Evolutionary conservation across 1,139 yeast species (phyloP), one percentile per base, ranked within the genome.

Genomic region (Blastobotrys indianensis): DNA sequence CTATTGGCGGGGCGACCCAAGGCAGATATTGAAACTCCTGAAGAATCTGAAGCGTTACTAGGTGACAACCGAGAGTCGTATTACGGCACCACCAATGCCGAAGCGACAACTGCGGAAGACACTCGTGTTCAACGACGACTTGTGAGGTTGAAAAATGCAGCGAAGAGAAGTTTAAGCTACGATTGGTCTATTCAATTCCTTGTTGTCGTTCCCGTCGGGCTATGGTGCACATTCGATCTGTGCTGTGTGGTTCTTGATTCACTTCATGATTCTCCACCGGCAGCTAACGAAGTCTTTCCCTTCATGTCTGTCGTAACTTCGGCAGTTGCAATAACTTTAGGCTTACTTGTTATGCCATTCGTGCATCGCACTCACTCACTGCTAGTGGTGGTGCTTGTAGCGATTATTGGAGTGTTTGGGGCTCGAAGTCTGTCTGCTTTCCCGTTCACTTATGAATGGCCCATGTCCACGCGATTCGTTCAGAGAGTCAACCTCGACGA

Each of bases 171-270:
- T 5, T 72, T 73, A 50, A 73, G 82, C 39, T 86, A 83, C 60
- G 94, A 85, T 57, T 87, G 96, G 95, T 73, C 82, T 7, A 55
- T 85, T 23, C 95, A 87, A 63, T 85, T 77, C 56, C 55, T 84
- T 30, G 53, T 82, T 3, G 63, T 82, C 31, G 85, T 82, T 6
- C 95, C 95, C 4, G 43, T 84, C n/a, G 70, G 81, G 0, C 68
- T 79, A 1, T 72, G 76, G 39, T 53, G 82, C 28, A 58, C 79
- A 15, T 77, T 74, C 54, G 67, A 74, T 41, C 69, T 74, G 38
- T 63, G 62, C 23, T 55, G 66, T 16, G 68, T 84, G 49, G 59
- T 79, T 1, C 60, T 85, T 38, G 80, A 79, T 50, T 92, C 86
- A 0, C 51, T 83, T 30, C 75, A 76, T 55, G 86, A 85, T 62